phyloP scores from a whole-genome alignment of 352 stramenopile species.

The Globisporangium radiosum region DNA sequence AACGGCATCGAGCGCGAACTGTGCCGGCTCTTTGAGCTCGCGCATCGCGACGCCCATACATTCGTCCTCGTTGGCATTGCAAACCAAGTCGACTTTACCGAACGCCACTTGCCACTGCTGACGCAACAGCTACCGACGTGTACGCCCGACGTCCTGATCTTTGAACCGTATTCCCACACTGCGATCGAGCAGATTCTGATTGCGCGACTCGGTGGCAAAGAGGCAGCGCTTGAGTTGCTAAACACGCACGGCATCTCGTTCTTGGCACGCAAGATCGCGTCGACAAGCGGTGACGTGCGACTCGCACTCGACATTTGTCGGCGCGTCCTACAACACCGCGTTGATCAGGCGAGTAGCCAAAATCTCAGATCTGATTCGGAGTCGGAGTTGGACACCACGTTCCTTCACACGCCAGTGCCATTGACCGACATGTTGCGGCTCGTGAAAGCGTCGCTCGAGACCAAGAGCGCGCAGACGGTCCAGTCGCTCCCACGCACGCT shows the following conservation, averaged over 20 bases:
- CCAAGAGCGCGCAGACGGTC: constrained; percentile 47
- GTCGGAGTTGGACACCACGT: neutral
- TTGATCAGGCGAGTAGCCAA: constrained; percentile 11
- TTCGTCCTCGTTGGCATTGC: constrained; percentile 80
- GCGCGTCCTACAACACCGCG: constrained; percentile 46
- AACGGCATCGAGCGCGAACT: constrained; percentile 64
- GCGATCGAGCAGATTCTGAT: constrained; percentile 75
- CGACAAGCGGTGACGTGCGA: constrained; percentile 68
- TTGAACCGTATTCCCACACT: constrained; percentile 72
- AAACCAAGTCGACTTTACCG: constrained; percentile 82
- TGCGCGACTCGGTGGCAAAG: constrained; percentile 51
- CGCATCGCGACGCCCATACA: constrained; percentile 42
- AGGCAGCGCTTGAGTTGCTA: constrained; percentile 37
- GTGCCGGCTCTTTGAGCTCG: constrained; percentile 72
- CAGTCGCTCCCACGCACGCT: constrained; percentile 66
- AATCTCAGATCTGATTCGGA: neutral
- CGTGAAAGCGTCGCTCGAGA: constrained; percentile 68
- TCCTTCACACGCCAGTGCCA: constrained; percentile 26
- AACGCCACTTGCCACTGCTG: constrained; percentile 62
- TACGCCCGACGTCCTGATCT: constrained; percentile 63
- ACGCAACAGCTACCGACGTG: constrained; percentile 42
- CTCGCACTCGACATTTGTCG: constrained; percentile 69
- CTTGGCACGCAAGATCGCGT: constrained; percentile 74
- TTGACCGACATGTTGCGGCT: constrained; percentile 69
- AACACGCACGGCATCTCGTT: constrained; percentile 70